Evolutionary conservation across 176 grass and related monocot genomes (phyloP).

Genomic region (Carex parvula): DNA sequence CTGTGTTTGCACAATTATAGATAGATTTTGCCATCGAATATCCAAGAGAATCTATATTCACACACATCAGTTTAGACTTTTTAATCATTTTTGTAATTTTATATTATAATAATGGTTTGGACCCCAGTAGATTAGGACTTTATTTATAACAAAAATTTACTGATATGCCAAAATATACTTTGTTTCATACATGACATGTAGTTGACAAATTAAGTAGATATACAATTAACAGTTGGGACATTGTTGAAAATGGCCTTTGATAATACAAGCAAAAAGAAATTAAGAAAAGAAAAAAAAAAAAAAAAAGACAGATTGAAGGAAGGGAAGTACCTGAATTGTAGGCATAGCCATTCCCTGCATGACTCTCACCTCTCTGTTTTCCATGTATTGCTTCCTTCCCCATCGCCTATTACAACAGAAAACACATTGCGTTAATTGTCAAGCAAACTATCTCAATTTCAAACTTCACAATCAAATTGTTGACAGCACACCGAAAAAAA

Average conservation of each 20-base stretch:
- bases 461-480: too few relatives aligned
- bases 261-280: background rate
- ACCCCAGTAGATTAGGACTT: background rate
- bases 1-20: background rate
- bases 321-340: constrained; percentile 5
- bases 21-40: background rate
- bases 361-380: constrained; percentile 30
- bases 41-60: background rate
- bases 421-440: background rate
- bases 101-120: background rate
- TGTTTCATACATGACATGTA: background rate
- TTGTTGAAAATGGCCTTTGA: background rate
- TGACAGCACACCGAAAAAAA: background rate
- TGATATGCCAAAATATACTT: background rate
- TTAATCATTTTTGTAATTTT: background rate
- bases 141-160: background rate
- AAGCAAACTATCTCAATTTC: background rate
- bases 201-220: background rate
- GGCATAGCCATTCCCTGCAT: constrained; percentile 22
- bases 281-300: background rate
- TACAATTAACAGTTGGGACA: background rate
- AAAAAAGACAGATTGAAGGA: background rate
- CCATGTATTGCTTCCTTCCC: constrained; percentile 24
- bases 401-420: constrained; percentile 16
- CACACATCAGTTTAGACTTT: background rate